These are phyloP conservation scores for Penicillium fimorum DNA, from an alignment of 495 filamentous ascomycete species.

Conservation along the genomic window DNA sequence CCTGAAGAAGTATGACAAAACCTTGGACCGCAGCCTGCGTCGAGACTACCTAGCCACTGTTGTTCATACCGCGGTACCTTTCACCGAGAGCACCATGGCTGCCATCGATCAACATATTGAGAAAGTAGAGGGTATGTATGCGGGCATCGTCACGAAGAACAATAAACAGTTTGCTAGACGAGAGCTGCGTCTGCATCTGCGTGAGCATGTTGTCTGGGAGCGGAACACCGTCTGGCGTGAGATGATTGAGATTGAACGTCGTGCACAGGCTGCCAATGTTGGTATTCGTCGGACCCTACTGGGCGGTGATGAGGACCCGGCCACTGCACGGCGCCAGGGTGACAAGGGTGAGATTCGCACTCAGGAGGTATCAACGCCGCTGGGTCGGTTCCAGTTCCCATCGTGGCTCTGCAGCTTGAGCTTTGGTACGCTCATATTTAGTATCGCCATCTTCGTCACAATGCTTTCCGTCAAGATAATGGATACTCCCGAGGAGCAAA, in stretches of 20 bases:
- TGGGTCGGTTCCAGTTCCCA: conserved; percentile 74
- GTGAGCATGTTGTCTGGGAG: conserved; percentile 99
- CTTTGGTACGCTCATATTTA: conserved; percentile 72
- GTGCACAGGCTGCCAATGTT: conserved; percentile 91
- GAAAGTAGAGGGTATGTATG: conserved; percentile 75
- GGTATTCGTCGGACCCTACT: conserved; percentile 76
- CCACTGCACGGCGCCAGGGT: conserved; percentile 73
- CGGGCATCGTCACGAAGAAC: conserved; percentile 75
- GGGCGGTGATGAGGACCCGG: conserved; percentile 68
- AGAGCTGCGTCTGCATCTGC: conserved; percentile 84
- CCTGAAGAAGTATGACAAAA: conserved; percentile 99
- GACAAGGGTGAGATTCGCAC: conserved; percentile 64
- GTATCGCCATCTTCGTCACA: conserved; percentile 68
- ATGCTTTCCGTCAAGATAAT: conserved; percentile 75
- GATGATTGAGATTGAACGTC: conserved; percentile 96
- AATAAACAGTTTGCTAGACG: conserved; percentile 70
- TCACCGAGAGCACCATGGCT: conserved; percentile 65
- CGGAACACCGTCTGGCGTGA: conserved; percentile 98
- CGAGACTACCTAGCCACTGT: conserved; percentile 67
- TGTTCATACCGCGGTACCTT: conserved; percentile 74
- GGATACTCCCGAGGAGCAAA: conserved; percentile 84
- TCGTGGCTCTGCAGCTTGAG: conserved; percentile 79
- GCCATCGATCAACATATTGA: conserved; percentile 67
- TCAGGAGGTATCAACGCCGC: conserved; percentile 74
- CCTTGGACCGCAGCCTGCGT: conserved; percentile 74